Evolutionary conservation across 345 rosid genomes (phyloP).

Genomic region (Streptanthus diversifolius): DNA sequence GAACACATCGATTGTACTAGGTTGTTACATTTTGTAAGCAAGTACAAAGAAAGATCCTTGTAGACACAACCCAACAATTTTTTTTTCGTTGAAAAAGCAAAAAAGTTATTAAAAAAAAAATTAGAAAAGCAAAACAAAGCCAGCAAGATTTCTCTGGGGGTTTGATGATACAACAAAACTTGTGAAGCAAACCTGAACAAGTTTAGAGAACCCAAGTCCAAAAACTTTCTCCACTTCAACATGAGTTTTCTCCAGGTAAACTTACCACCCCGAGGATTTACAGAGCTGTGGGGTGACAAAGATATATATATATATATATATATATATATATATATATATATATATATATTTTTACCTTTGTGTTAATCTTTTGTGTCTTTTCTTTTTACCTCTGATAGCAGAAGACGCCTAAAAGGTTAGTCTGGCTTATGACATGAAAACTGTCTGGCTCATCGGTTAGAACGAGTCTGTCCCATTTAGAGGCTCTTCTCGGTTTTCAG

Average conservation of each 20-base stretch:
- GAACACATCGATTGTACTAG: conserved; percentile 18
- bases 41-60: conserved; percentile 15
- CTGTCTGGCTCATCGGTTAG: conserved; percentile 25
- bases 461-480: conserved; percentile 24
- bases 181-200: conserved; percentile 24
- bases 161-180: conserved; percentile 34
- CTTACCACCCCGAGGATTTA: conserved; percentile 19
- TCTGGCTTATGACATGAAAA: conserved; percentile 25
- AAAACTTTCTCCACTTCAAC: conserved; percentile 23
- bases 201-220: conserved; percentile 6
- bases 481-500: conserved; percentile 52
- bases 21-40: conserved; percentile 18
- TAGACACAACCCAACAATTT: conserved; percentile 1
- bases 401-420: conserved; percentile 32
- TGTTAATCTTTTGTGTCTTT: conserved; percentile 24
- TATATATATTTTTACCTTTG: conserved; percentile 3
- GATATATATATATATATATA: not conserved
- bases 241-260: conserved; percentile 12
- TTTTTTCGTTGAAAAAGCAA: not conserved
- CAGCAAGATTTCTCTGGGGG: conserved; percentile 24
- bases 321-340: not conserved
- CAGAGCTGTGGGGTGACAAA: conserved; percentile 20
- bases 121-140: not conserved
- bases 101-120: not conserved
- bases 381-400: conserved; percentile 17